Percentiles rank a stretch among this genome's conserved stretches.
Conservation (phyloP, 2,329 filamentous ascomycete genomes). For the Scopulariopsis brevicaulis region DNA sequence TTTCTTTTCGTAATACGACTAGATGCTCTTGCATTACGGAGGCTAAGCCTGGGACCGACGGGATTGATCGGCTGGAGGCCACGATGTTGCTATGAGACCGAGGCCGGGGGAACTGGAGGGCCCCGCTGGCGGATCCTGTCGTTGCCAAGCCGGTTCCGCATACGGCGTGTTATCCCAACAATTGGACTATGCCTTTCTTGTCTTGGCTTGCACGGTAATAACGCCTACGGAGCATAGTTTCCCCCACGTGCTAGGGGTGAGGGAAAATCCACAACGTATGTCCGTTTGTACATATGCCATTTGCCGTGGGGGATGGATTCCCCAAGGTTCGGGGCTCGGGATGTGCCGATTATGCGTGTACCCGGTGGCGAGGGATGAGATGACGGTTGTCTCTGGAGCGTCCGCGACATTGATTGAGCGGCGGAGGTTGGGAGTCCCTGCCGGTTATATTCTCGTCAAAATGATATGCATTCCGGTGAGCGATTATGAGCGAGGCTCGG, state of each 20-base stretch:
- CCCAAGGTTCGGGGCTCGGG: too few species aligned
- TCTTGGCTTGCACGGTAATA: neutral
- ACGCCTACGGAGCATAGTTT: neutral
- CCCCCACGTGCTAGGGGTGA: neutral
- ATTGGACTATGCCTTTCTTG: neutral
- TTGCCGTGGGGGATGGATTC: neutral
- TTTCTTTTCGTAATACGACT: too few species aligned
- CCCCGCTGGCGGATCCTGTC: too few species aligned
- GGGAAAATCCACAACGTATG: too few species aligned
- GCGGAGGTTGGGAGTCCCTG: neutral
- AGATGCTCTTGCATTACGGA: too few species aligned
- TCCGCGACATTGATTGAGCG: neutral
- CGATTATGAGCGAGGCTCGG: neutral
- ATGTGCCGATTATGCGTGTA: too few species aligned
- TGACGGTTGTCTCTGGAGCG: neutral
- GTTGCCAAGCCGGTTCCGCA: neutral
- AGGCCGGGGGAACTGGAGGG: too few species aligned
- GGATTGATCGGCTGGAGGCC: too few species aligned
- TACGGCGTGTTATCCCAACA: neutral
- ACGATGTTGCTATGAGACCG: too few species aligned
- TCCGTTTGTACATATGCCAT: neutral
- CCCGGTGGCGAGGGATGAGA: neutral
- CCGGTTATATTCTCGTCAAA: neutral
- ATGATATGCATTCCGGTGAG: neutral
- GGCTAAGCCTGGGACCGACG: too few species aligned